These are phyloP conservation scores for Cochlearia excelsa DNA, from an alignment of 345 rosid species.

Conservation along the genomic window DNA sequence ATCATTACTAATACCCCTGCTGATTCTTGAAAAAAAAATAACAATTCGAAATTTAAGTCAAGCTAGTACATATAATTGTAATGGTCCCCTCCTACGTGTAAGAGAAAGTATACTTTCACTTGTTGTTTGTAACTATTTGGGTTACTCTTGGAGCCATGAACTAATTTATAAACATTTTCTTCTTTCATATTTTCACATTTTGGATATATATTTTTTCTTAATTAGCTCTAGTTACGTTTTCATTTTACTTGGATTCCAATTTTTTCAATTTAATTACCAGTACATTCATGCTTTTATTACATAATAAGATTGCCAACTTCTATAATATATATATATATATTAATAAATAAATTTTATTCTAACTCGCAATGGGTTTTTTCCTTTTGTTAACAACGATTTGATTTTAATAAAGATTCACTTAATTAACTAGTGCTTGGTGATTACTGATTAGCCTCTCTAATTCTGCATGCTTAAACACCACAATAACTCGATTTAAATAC, in stretches of 20 bases:
- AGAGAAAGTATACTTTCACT: conserved; percentile 25
- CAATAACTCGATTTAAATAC: not conserved
- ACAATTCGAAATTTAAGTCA: not conserved
- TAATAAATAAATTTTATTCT: not conserved
- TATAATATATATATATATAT: not conserved
- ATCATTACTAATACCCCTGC: conserved; percentile 28
- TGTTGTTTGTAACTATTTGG: conserved; percentile 31
- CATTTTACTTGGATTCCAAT: not conserved
- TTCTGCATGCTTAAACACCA: not conserved
- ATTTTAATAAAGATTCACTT: not conserved
- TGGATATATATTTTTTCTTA: not conserved
- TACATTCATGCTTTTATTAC: too few species aligned
- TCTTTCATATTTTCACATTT: conserved; percentile 14
- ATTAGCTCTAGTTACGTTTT: not conserved
- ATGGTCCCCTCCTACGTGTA: conserved; percentile 35
- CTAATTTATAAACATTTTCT: conserved; percentile 9
- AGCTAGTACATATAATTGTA: conserved; percentile 7
- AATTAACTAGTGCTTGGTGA: not conserved
- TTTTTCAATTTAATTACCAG: not conserved
- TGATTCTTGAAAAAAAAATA: not conserved
- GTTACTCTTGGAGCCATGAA: conserved; percentile 18
- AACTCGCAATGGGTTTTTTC: not conserved
- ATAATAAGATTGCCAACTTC: not conserved
- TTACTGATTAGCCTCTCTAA: not conserved
- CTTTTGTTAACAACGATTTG: too few species aligned